Conservation (phyloP, 352 stramenopile genomes). For the Thalassiosira delicatula region DNA sequence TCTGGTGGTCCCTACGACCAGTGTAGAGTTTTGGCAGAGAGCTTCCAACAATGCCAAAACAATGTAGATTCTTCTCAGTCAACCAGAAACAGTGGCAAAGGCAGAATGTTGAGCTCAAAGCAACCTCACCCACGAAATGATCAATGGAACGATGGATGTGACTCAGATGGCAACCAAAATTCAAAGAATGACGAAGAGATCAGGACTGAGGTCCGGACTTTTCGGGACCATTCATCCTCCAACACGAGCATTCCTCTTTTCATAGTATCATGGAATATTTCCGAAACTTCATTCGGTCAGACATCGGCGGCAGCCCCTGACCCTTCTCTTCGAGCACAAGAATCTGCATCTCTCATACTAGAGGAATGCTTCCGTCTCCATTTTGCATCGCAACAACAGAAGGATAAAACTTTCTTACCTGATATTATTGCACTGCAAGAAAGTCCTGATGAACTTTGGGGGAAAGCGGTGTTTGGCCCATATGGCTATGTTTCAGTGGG, state of each 20-base stretch:
- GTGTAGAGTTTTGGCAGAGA: conserved; percentile 19
- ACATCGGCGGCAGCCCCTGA: conserved; percentile 10
- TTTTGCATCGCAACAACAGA: not conserved
- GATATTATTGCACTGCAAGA: conserved; percentile 37
- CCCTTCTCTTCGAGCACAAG: not conserved
- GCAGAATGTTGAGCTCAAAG: not conserved
- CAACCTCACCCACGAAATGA: not conserved
- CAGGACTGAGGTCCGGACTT: not conserved
- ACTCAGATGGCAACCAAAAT: not conserved
- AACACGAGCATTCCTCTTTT: not conserved
- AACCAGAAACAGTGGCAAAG: too few species aligned
- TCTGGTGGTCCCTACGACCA: conserved; percentile 22
- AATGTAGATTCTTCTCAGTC: not conserved
- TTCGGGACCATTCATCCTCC: not conserved
- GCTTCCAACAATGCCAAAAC: not conserved
- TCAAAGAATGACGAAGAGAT: not conserved
- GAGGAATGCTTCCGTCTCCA: conserved; percentile 17
- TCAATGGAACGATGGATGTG: conserved; percentile 1
- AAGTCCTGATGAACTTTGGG: not conserved
- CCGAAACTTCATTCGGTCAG: not conserved
- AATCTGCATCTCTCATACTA: conserved; percentile 17
- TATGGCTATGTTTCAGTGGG: conserved; percentile 18
- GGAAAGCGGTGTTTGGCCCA: conserved; percentile 1
- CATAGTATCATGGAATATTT: conserved; percentile 45
- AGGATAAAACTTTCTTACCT: not conserved